Conservation (phyloP, 192 early-diverging fungal species). For the Fimicolochytrium jonesii region DNA sequence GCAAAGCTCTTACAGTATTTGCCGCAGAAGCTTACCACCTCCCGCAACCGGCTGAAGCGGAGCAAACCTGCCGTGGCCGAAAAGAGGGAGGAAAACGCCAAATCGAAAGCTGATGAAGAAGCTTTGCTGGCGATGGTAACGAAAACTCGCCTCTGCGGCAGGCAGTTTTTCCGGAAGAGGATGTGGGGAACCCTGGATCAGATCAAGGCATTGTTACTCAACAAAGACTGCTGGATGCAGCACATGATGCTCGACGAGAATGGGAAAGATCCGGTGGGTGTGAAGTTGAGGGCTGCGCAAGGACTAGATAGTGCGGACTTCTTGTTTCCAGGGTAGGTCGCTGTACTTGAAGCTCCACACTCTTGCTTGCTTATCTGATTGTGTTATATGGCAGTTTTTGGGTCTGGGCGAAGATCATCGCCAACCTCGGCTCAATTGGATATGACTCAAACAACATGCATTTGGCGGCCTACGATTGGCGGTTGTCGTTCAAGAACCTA, state of each 20-base stretch:
- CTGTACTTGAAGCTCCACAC: not conserved
- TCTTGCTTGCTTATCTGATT: not conserved
- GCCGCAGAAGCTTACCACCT: not conserved
- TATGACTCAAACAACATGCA: conserved; percentile 84
- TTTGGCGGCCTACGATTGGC: conserved; percentile 87
- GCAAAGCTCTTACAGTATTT: no score
- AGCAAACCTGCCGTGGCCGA: not conserved
- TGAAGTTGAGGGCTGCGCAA: conserved; percentile 78
- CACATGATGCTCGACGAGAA: conserved; percentile 83
- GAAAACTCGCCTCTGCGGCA: conserved; percentile 54
- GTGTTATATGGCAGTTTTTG: conserved; percentile 55
- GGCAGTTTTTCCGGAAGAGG: conserved; percentile 79
- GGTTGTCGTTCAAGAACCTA: conserved; percentile 70
- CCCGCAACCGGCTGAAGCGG: not conserved
- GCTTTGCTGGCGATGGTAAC: not conserved
- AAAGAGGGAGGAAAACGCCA: not conserved
- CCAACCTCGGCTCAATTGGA: conserved; percentile 77
- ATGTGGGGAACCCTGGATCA: conserved; percentile 78
- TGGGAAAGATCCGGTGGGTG: conserved; percentile 77
- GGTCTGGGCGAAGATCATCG: conserved; percentile 74
- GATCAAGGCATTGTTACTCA: conserved; percentile 78
- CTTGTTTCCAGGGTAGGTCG: conserved; percentile 70
- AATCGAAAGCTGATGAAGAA: not conserved
- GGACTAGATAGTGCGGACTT: conserved; percentile 89
- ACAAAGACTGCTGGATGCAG: conserved; percentile 81